Conservation (phyloP, 2,329 filamentous ascomycete species). For the Nigrograna mackinnonii region DNA sequence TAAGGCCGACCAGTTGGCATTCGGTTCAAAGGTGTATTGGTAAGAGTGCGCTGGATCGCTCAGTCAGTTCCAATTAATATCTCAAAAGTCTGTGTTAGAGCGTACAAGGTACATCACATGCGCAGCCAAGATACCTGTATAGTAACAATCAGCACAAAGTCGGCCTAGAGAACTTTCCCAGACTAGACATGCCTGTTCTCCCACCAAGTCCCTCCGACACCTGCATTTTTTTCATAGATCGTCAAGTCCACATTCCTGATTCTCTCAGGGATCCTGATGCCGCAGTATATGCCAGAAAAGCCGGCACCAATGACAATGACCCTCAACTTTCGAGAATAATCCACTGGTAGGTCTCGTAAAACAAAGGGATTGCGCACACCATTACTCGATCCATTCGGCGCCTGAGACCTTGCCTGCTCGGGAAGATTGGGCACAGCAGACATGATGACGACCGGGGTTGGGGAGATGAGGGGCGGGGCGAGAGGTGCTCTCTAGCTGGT, state of each 20-base stretch:
- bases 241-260: slow-evolving; percentile 43
- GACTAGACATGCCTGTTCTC: slow-evolving; percentile 32
- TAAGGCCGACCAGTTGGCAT: slow-evolving; percentile 44
- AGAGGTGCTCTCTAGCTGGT: too few species aligned
- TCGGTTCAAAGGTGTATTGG: slow-evolving; percentile 49
- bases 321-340: slow-evolving; percentile 46
- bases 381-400: slow-evolving; percentile 13
- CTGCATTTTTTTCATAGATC: slow-evolving; percentile 49
- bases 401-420: slow-evolving; percentile 14
- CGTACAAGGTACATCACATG: slow-evolving; percentile 45
- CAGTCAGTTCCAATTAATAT: background rate
- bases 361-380: slow-evolving; percentile 21
- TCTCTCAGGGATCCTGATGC: slow-evolving; percentile 48
- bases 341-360: slow-evolving; percentile 43
- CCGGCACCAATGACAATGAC: slow-evolving; percentile 51
- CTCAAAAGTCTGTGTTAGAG: too few species aligned
- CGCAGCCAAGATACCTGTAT: slow-evolving; percentile 49
- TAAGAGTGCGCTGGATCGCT: slow-evolving; percentile 40
- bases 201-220: slow-evolving; percentile 44
- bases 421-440: slow-evolving; percentile 34
- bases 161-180: background rate
- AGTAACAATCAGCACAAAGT: background rate
- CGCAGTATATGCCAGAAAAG: slow-evolving; percentile 48
- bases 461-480: background rate
- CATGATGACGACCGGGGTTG: slow-evolving; percentile 18